Percentiles rank a stretch among this genome's conserved stretches.
phyloP scores from a whole-genome alignment of 306 rosid species.

The Rosa lucieae region DNA sequence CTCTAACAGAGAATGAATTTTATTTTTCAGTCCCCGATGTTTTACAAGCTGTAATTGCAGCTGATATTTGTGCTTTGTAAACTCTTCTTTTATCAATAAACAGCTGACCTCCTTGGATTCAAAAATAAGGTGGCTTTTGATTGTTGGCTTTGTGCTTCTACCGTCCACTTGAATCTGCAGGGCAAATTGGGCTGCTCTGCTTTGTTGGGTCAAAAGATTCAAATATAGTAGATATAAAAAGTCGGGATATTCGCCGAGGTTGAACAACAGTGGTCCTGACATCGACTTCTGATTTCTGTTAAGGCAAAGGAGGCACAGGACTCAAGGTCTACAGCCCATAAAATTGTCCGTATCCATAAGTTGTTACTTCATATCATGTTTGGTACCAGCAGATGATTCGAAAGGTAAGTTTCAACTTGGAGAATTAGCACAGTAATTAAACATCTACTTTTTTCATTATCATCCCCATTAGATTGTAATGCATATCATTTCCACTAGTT shows the following conservation, averaged over 20 bases:
- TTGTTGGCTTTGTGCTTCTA: conserved; percentile 7
- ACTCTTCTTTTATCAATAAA: no score
- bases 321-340: conserved; percentile 7
- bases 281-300: conserved; percentile 13
- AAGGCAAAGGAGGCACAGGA: conserved; percentile 7
- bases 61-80: no score
- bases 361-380: conserved; percentile 9
- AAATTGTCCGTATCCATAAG: conserved; percentile 14
- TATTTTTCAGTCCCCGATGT: no score
- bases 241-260: conserved; percentile 23
- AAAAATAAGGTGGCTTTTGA: not conserved
- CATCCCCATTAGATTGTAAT: not conserved
- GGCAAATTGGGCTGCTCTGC: conserved; percentile 10
- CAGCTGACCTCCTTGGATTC: no score
- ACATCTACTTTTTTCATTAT: not conserved
- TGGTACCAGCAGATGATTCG: conserved; percentile 13
- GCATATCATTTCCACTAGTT: not conserved
- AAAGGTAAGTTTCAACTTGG: conserved; percentile 3
- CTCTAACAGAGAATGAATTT: no score
- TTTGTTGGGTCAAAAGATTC: conserved; percentile 35
- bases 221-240: conserved; percentile 22
- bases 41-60: no score
- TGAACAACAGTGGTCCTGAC: conserved; percentile 27
- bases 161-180: not conserved
- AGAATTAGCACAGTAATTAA: not conserved